Base-by-base conservation (phyloP, 2,329 filamentous ascomycete genomes). In the Penicillium sclerotiorum region DNA sequence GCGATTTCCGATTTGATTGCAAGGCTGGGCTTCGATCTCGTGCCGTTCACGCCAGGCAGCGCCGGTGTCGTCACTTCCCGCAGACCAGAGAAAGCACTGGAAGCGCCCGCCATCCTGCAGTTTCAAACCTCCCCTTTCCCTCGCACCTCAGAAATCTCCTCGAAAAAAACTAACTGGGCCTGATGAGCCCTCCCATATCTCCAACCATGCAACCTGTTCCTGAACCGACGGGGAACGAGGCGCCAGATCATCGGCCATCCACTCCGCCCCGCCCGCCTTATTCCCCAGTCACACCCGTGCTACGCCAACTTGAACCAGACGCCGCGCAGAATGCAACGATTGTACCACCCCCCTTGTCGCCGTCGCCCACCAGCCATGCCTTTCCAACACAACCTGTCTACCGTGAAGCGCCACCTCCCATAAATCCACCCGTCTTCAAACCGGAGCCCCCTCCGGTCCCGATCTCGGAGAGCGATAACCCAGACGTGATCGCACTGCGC, bases 401-500 rank as follows among this genome's bases (percentile, higher is more conserved):
- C 25, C 39, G 47, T 22, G 39, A 55, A 8, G 45, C 53, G 1
- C 55, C 52, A 13, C 61, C 58, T 4, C 61, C 62, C 15, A 53
- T 52, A 23, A 47, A 38, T 11, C 57, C 60, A 7, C 50, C 62
- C 1, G 60, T 63, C 37, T 67, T 72, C 38, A 65, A 61, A 12
- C 63, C 67, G 2, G 66, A 71, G 47, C 73, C 74, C 1, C 55
- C 69, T n/a, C 64, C 74, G 2, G 64, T 75, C 3, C 74, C 75
- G 8, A 70, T 78, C 46, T 75, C 73, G 23, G 72, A 77, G 49
- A 74, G 73, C 45, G 71, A 75, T 47, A 95, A 95, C 65, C 86
- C 90, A 7, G 93, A 97, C 75, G 90, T 88, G 20, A 87, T 96
- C 52, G 93, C 93, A 5, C 80, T 96, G 52, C 86, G 87, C 58